These are phyloP conservation scores for Microglena sp. DNA, from an alignment of 139 green algal species.

Conservation along the genomic window DNA sequence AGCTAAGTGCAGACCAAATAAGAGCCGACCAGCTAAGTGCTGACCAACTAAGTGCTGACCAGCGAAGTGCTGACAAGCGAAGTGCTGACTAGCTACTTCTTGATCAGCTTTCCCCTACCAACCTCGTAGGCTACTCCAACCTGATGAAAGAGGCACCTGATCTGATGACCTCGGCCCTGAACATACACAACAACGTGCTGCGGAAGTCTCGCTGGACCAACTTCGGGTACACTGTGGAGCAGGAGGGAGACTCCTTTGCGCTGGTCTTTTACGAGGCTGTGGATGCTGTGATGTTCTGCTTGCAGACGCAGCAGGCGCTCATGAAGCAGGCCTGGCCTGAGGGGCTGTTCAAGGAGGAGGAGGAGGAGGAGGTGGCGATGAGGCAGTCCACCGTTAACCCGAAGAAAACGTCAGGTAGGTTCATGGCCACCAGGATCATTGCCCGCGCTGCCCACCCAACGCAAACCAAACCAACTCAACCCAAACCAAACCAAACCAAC, in stretches of 20 bases:
- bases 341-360: constrained; percentile 1
- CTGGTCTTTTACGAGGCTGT: constrained; percentile 34
- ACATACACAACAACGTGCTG: constrained; percentile 36
- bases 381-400: too few species aligned
- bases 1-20: too few species aligned
- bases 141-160: constrained; percentile 29
- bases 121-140: too few species aligned
- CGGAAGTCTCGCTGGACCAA: constrained; percentile 24
- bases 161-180: constrained; percentile 24
- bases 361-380: not conserved
- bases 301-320: constrained; percentile 10
- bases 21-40: too few species aligned
- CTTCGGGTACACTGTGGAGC: constrained; percentile 36
- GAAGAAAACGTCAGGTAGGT: too few species aligned
- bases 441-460: not conserved
- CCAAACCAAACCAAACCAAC: too few species aligned
- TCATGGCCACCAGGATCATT: too few species aligned
- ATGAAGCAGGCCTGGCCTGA: constrained; percentile 9
- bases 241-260: constrained; percentile 29
- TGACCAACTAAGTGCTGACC: too few species aligned
- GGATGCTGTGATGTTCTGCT: constrained; percentile 41
- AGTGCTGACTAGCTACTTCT: too few species aligned
- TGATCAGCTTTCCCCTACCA: too few species aligned
- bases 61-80: too few species aligned
- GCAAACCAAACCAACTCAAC: too few species aligned